phyloP scores from a whole-genome alignment of 106 monocot genomes.

The Chionographis japonica region DNA sequence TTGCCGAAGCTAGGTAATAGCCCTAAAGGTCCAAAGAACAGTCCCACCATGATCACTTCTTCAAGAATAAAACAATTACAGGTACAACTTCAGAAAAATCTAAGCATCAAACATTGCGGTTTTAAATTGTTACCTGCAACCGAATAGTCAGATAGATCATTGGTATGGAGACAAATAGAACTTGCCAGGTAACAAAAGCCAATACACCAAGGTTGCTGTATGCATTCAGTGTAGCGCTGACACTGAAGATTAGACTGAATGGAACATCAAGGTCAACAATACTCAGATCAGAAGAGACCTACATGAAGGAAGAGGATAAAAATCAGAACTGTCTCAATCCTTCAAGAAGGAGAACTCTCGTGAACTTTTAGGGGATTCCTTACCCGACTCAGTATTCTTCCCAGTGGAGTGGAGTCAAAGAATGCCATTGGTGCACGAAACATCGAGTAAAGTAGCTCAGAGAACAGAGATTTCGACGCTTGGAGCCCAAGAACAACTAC shows the following conservation, averaged over 20 bases:
- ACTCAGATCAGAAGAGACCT: constrained; percentile 95
- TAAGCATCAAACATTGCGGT: neutral
- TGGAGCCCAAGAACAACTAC: constrained; percentile 62
- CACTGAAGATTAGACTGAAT: constrained; percentile 61
- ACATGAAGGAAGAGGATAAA: constrained; percentile 2
- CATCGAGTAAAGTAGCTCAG: constrained; percentile 63
- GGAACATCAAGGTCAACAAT: constrained; percentile 93
- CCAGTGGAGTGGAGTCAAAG: constrained; percentile 90
- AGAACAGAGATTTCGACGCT: constrained; percentile 84
- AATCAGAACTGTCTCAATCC: neutral
- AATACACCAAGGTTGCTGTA: constrained; percentile 78
- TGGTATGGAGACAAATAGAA: constrained; percentile 67
- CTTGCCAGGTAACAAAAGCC: constrained; percentile 76
- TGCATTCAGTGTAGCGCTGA: constrained; percentile 59
- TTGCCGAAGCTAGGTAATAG: constrained; percentile 82
- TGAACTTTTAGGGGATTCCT: constrained; percentile 1
- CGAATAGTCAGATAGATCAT: constrained; percentile 51
- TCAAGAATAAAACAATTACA: neutral
- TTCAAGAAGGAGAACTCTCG: neutral
- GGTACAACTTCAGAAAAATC: neutral
- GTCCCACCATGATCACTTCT: neutral
- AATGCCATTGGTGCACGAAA: constrained; percentile 94
- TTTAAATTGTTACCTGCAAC: constrained; percentile 53
- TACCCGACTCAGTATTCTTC: constrained; percentile 93
- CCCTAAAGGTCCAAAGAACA: constrained; percentile 28